Percentiles rank a stretch among this genome's conserved stretches.
These are phyloP conservation scores for Betula pendula DNA, from an alignment of 306 rosid genomes.

Conservation along the genomic window DNA sequence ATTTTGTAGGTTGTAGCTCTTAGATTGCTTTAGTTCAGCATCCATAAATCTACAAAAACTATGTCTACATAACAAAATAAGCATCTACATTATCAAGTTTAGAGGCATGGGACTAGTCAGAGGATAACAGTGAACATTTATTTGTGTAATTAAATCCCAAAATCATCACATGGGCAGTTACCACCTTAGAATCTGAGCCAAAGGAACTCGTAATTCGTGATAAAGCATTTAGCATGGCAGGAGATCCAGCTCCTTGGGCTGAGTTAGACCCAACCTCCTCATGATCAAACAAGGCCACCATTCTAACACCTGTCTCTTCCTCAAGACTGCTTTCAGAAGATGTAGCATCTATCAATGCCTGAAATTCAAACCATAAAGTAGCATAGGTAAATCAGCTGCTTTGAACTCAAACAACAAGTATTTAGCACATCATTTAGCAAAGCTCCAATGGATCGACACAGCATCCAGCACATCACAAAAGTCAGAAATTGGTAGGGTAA, in stretches of 20 bases:
- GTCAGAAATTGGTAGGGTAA: background rate
- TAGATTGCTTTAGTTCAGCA: too few relatives aligned
- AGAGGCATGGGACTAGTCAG: background rate
- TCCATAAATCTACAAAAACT: too few relatives aligned
- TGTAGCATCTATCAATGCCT: conserved; percentile 76
- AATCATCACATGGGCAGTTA: background rate
- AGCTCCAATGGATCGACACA: too few relatives aligned
- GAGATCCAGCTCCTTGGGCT: conserved; percentile 94
- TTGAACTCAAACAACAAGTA: background rate
- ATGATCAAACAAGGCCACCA: conserved; percentile 91
- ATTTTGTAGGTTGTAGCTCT: too few relatives aligned
- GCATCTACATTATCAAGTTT: background rate
- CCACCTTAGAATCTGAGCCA: conserved; percentile 56
- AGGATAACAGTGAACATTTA: background rate
- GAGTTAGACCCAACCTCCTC: conserved; percentile 81
- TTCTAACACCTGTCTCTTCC: conserved; percentile 69
- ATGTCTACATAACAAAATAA: too few relatives aligned
- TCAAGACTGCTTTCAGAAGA: conserved; percentile 68
- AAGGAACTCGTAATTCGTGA: conserved; percentile 70
- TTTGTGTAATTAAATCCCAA: background rate
- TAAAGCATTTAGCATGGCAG: conserved; percentile 63
- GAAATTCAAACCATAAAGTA: conserved; percentile 32
- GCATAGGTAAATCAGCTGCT: conserved; percentile 12
- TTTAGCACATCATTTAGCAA: too few relatives aligned
- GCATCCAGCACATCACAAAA: too few relatives aligned